phyloP scores from a whole-genome alignment of 176 grass and related monocot genomes.

The Lolium rigidum region DNA sequence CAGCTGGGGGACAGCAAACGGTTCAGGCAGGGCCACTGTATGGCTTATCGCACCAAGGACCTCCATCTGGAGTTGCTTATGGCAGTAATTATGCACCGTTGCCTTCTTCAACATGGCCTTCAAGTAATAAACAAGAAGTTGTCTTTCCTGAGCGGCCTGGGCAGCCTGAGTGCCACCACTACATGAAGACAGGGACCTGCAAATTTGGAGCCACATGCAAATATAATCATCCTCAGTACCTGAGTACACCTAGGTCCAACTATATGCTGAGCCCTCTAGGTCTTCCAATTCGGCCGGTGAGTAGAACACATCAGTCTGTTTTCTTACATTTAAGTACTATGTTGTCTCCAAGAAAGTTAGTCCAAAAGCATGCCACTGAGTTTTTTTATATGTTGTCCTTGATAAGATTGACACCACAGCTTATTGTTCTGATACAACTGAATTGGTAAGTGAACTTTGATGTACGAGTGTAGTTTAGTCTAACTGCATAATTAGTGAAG shows the following conservation, averaged over 20 bases:
- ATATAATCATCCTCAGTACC: slow-evolving; percentile 70
- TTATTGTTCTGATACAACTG: slow-evolving; percentile 16
- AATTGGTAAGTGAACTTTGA: slow-evolving; percentile 28
- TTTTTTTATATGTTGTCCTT: slow-evolving; percentile 17
- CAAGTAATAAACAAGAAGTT: slow-evolving; percentile 53
- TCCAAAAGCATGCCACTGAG: background rate
- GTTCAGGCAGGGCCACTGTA: slow-evolving; percentile 60
- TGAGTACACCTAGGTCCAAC: slow-evolving; percentile 54
- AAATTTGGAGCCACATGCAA: slow-evolving; percentile 78
- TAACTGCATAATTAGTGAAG: background rate
- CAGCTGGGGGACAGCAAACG: slow-evolving; percentile 63
- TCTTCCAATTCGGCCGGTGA: slow-evolving; percentile 77
- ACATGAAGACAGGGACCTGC: slow-evolving; percentile 75
- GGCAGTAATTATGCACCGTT: slow-evolving; percentile 51
- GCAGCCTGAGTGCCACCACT: slow-evolving; percentile 81
- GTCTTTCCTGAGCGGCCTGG: slow-evolving; percentile 69
- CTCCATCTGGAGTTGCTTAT: slow-evolving; percentile 44
- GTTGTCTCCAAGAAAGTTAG: slow-evolving; percentile 10
- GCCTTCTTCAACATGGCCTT: slow-evolving; percentile 53
- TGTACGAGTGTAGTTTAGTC: background rate
- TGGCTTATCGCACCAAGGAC: slow-evolving; percentile 62
- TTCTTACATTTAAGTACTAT: slow-evolving; percentile 16
- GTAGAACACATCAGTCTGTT: slow-evolving; percentile 17
- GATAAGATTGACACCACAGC: slow-evolving; percentile 6
- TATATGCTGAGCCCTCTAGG: slow-evolving; percentile 59